Percentiles rank a stretch among this genome's conserved stretches.
Conservation (phyloP, 2,329 filamentous ascomycete species). For the Bipolaris victoriae region DNA sequence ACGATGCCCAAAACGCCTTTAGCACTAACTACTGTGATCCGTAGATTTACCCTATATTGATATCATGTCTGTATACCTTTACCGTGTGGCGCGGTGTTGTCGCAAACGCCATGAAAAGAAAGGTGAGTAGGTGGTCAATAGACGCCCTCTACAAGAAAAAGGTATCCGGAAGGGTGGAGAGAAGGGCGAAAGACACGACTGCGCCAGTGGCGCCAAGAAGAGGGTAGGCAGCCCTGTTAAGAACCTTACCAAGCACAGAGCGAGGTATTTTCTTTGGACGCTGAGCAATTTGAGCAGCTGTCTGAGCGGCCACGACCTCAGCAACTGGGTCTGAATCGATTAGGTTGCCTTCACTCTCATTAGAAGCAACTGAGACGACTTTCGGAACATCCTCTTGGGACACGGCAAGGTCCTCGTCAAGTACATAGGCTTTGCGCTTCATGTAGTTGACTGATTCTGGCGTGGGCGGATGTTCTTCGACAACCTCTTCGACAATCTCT, state of each 20-base stretch:
- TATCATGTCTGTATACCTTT: conserved; percentile 2
- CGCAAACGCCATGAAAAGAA: conserved; percentile 7
- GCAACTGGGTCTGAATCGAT: neutral
- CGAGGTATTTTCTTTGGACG: conserved; percentile 30
- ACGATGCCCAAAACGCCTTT: neutral
- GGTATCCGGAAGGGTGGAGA: conserved; percentile 30
- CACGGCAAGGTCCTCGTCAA: conserved; percentile 20
- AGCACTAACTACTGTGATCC: conserved; percentile 1
- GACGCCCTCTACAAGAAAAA: conserved; percentile 23
- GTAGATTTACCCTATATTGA: conserved; percentile 1
- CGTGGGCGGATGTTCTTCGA: conserved; percentile 42
- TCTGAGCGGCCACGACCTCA: conserved; percentile 9
- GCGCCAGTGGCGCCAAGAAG: conserved; percentile 26
- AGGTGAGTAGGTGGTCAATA: neutral
- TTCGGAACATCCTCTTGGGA: neutral
- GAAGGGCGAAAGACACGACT: conserved; percentile 26
- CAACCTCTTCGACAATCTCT: conserved; percentile 45
- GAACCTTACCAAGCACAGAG: conserved; percentile 20
- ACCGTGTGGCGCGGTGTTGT: neutral
- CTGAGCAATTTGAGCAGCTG: conserved; percentile 19
- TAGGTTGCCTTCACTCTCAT: neutral
- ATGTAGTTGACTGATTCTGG: conserved; percentile 34
- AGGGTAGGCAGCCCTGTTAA: conserved; percentile 23
- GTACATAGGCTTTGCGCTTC: conserved; percentile 44
- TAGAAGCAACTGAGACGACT: neutral